Base-by-base conservation (phyloP, 371 early-diverging fungal genomes). In the Batkoa obscura region DNA sequence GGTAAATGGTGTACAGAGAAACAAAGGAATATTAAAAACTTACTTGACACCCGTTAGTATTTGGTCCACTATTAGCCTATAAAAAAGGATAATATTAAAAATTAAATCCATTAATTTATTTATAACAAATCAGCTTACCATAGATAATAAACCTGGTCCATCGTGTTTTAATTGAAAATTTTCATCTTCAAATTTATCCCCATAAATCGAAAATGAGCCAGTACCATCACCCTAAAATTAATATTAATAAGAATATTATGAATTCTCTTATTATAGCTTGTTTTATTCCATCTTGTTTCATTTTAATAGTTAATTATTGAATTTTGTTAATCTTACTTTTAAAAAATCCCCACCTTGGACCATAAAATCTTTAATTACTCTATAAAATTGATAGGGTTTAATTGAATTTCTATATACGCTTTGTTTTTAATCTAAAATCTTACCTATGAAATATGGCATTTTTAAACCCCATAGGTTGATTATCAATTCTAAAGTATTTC, bases 271-370 rank as follows among this genome's bases (percentile, higher is more conserved):
- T 23, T 23, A 23, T 23, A 23, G 23, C 23, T 23, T 23, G 23
- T 23, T 23, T 23, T 23, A 23, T 23, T 23, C 23, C 23, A 23
- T 23, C 23, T 23, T 23, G 23, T 23, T 23, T 23, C 23, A 23
- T 34, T 15, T 17, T 50, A 50, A 57, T 31, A 51, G 9, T 30
- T 57, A 51, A 10, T 8, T 13, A 10, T 50, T 63, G 32, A 41
- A 23, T 23, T 23, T 23, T 23, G n/a, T 15, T 8, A 39, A 9
- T 34, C 1, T 43, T 62, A 76, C 80, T 69, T 82, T 86, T 17
- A 87, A 47, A 59, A 99, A 93, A 67, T 99, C 99, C 17, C 99
- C 99, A 35, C 99, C 99, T 66, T 99, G 99, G 3, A 96, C 80
- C 94, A 99, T 98, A 69, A 99, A 99, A 50, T 88, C 84, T 68